These are phyloP conservation scores for Actinidia arguta DNA, from an alignment of 179 eudicot species.

Conservation along the genomic window DNA sequence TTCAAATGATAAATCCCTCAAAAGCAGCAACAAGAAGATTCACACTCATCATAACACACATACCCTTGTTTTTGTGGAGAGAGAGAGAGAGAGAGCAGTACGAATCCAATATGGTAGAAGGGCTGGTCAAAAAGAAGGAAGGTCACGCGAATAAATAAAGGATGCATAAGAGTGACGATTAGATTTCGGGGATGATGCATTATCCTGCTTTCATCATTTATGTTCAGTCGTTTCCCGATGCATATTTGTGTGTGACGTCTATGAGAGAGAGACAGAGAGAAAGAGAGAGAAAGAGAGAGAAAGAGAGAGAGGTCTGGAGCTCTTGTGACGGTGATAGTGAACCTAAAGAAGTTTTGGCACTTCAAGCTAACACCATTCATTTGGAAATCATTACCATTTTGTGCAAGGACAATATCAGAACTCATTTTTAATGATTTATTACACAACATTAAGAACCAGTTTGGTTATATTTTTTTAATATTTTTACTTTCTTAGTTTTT, in stretches of 20 bases:
- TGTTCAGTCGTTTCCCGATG: conserved; percentile 13
- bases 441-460: too few species aligned
- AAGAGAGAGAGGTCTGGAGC: not conserved
- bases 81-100: conserved; percentile 9
- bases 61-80: not conserved
- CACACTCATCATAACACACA: not conserved
- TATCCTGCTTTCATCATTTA: conserved; percentile 14
- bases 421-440: too few species aligned
- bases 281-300: conserved; percentile 12
- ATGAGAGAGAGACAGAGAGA: not conserved
- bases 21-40: conserved; percentile 6
- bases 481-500: too few species aligned
- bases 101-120: not conserved
- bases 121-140: conserved; percentile 21
- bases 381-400: not conserved
- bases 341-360: not conserved
- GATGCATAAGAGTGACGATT: not conserved
- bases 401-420: too few species aligned
- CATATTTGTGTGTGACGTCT: not conserved
- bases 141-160: conserved; percentile 20
- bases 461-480: too few species aligned
- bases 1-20: conserved; percentile 5
- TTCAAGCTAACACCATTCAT: not conserved
- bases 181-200: conserved; percentile 18
- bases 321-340: not conserved